Percentiles rank a stretch among this genome's conserved stretches.
Conservation (phyloP, 2,329 filamentous ascomycete genomes). For the Sarocladium brachiariae region DNA sequence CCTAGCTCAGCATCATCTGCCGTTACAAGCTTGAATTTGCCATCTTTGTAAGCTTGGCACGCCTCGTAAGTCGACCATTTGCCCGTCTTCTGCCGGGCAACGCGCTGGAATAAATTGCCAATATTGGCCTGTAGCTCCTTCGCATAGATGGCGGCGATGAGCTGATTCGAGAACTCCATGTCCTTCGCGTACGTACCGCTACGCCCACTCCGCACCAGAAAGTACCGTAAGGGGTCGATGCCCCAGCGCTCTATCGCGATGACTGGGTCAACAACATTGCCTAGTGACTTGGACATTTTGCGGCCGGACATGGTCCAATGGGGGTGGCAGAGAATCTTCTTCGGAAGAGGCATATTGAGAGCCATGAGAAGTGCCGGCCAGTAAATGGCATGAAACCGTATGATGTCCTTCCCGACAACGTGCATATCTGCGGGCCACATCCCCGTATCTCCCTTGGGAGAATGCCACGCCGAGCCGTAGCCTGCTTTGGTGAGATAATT, state of each 20-base stretch:
- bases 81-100: conserved; percentile 54
- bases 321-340: conserved; percentile 76
- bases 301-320: conserved; percentile 90
- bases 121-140: conserved; percentile 70
- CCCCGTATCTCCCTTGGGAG: conserved; percentile 51
- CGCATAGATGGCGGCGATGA: conserved; percentile 70
- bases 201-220: conserved; percentile 72
- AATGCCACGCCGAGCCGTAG: conserved; percentile 57
- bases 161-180: conserved; percentile 74
- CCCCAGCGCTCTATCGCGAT: conserved; percentile 86
- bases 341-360: conserved; percentile 69
- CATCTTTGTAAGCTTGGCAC: conserved; percentile 31
- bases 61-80: conserved; percentile 59
- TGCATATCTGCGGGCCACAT: conserved; percentile 92
- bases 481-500: conserved; percentile 89
- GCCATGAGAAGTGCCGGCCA: conserved; percentile 97
- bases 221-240: conserved; percentile 82
- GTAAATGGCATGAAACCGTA: conserved; percentile 94
- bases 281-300: conserved; percentile 96
- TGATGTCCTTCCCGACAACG: conserved; percentile 92
- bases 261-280: conserved; percentile 92
- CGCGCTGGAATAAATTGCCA: conserved; percentile 71
- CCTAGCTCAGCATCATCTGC: neutral
- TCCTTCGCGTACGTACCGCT: conserved; percentile 74
- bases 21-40: conserved; percentile 16